phyloP scores from a whole-genome alignment of 2,329 filamentous ascomycete genomes.

The Monosporascus sp. region DNA sequence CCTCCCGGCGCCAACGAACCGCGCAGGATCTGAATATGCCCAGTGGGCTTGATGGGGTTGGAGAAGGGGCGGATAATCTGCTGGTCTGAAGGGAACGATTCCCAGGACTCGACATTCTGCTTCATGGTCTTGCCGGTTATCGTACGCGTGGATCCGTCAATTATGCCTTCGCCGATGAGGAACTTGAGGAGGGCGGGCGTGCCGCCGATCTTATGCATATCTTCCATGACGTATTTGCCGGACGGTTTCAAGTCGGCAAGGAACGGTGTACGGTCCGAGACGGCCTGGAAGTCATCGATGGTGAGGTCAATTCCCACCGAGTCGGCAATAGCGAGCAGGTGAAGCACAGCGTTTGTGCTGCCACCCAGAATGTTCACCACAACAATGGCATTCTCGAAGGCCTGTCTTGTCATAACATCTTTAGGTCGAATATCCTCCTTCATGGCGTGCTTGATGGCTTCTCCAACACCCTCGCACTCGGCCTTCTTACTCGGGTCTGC shows the following conservation, averaged over 20 bases:
- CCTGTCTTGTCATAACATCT: slow-evolving; percentile 73
- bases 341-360: slow-evolving; percentile 80
- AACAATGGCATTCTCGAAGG: slow-evolving; percentile 82
- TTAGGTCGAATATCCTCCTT: slow-evolving; percentile 70
- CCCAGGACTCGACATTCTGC: slow-evolving; percentile 73
- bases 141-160: slow-evolving; percentile 75
- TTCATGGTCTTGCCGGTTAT: slow-evolving; percentile 87
- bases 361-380: slow-evolving; percentile 77
- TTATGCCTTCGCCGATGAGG: slow-evolving; percentile 73
- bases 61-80: slow-evolving; percentile 73
- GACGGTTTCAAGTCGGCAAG: slow-evolving; percentile 80
- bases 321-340: slow-evolving; percentile 79
- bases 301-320: slow-evolving; percentile 75
- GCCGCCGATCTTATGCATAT: slow-evolving; percentile 79
- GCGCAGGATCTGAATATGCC: slow-evolving; percentile 82
- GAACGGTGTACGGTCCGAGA: slow-evolving; percentile 74
- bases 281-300: slow-evolving; percentile 80
- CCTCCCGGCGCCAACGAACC: slow-evolving; percentile 82
- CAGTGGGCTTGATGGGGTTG: slow-evolving; percentile 81
- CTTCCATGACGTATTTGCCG: slow-evolving; percentile 82
- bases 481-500: slow-evolving; percentile 65
- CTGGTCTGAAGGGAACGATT: slow-evolving; percentile 70
- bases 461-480: slow-evolving; percentile 68
- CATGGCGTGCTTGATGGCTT: slow-evolving; percentile 68
- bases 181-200: slow-evolving; percentile 85